These are phyloP conservation scores for Candida argentea DNA, from an alignment of 805 yeast species.

Conservation along the genomic window DNA sequence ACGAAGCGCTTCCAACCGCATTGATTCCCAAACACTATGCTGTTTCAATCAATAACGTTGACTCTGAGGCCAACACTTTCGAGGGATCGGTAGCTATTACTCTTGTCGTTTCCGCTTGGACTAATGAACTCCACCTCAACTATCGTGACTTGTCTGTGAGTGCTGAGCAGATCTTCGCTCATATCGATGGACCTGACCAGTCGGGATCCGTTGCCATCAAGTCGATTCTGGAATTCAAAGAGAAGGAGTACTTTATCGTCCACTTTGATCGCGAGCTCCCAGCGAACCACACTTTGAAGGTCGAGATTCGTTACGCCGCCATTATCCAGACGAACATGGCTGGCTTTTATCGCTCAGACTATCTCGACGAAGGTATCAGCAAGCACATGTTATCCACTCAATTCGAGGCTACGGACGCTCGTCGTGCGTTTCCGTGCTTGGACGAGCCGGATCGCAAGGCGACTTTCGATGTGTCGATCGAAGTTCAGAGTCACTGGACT, in stretches of 20 bases:
- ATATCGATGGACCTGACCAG: constrained; percentile 11
- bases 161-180: constrained; percentile 12
- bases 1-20: constrained; percentile 46
- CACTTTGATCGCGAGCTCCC: constrained; percentile 33
- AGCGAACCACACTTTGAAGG: constrained; percentile 10
- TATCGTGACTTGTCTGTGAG: constrained; percentile 31
- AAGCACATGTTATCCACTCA: constrained; percentile 41
- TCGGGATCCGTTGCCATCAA: constrained; percentile 14
- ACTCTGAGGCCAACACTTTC: constrained; percentile 35
- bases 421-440: constrained; percentile 48
- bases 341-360: constrained; percentile 43
- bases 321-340: constrained; percentile 46
- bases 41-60: constrained; percentile 51
- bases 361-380: constrained; percentile 25
- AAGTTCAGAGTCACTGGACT: constrained; percentile 22
- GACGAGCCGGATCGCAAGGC: constrained; percentile 52
- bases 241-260: constrained; percentile 56
- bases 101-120: constrained; percentile 31
- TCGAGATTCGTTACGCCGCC: constrained; percentile 30
- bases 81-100: constrained; percentile 39
- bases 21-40: constrained; percentile 71
- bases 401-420: constrained; percentile 50
- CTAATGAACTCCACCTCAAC: constrained; percentile 39
- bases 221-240: constrained; percentile 26
- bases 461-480: constrained; percentile 37